These are phyloP conservation scores for Suhomyces tanzawaensis DNA, from an alignment of 805 yeast genomes.

Conservation along the genomic window DNA sequence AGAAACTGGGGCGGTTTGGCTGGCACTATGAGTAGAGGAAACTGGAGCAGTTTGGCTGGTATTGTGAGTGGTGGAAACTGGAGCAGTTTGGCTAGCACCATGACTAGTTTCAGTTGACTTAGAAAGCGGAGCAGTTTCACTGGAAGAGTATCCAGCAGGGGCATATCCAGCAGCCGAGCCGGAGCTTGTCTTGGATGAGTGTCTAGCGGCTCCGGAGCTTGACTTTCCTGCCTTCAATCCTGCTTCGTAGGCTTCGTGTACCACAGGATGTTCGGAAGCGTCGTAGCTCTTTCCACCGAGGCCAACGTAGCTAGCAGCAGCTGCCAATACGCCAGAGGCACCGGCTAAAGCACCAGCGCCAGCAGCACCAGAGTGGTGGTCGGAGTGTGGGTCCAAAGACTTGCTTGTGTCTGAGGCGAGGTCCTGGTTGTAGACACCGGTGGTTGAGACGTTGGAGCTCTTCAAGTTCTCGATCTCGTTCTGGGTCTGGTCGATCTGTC, in stretches of 20 bases:
- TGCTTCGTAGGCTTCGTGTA: constrained; percentile 16
- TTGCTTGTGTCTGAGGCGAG: constrained; percentile 1
- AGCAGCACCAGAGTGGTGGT: constrained; percentile 1
- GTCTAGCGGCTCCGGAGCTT: no score
- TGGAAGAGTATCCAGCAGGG: no score
- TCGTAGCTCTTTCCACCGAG: constrained; percentile 6
- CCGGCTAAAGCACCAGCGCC: constrained; percentile 14
- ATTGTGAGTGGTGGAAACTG: no score
- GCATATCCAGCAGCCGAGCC: no score
- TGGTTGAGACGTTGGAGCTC: constrained; percentile 7
- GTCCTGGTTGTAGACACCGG: constrained; percentile 7
- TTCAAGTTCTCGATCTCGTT: constrained; percentile 18
- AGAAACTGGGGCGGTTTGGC: not conserved
- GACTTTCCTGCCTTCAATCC: constrained; percentile 1
- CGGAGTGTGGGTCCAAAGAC: not conserved
- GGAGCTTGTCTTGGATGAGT: no score
- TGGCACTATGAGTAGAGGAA: not conserved
- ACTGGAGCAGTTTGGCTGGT: not conserved
- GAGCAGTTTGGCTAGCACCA: no score
- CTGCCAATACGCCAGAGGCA: constrained; percentile 13
- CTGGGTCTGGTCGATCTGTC: constrained; percentile 24
- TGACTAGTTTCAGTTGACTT: not conserved
- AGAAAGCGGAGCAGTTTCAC: no score
- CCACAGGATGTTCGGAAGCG: constrained; percentile 4
- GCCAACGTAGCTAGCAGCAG: constrained; percentile 14